A percentile compares a stretch with the other conserved stretches of the same genome.
Evolutionary conservation across 768 basidiomycete genomes (phyloP).

Genomic region (Amanita fuliginea): DNA sequence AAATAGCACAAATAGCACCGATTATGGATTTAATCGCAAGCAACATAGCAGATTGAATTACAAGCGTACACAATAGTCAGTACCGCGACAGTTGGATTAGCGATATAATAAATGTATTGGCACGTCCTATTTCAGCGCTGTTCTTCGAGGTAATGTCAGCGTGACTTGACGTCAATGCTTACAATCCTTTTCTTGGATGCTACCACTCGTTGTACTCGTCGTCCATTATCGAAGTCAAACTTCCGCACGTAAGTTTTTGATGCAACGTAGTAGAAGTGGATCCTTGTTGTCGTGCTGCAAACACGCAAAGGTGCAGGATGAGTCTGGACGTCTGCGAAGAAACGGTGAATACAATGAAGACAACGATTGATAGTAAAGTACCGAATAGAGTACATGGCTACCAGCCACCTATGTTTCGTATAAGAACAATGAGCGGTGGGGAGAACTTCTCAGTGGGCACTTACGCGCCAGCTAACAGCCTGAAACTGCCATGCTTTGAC

Average conservation of each 20-base stretch:
- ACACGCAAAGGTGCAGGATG: neutral
- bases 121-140: too few relatives aligned
- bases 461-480: neutral
- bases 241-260: neutral
- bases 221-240: too few relatives aligned
- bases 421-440: neutral
- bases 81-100: too few relatives aligned
- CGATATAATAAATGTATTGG: too few relatives aligned
- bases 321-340: neutral
- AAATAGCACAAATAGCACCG: too few relatives aligned
- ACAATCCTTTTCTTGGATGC: too few relatives aligned
- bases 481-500: neutral
- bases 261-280: neutral
- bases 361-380: neutral
- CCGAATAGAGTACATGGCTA: neutral
- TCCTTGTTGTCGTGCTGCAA: neutral
- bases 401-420: neutral
- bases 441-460: neutral
- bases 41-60: too few relatives aligned
- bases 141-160: too few relatives aligned
- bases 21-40: too few relatives aligned
- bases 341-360: neutral
- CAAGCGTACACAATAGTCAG: too few relatives aligned
- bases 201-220: too few relatives aligned
- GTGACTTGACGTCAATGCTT: too few relatives aligned